phyloP scores from a whole-genome alignment of 2,329 filamentous ascomycete genomes.

The Aspergillus clavatus region DNA sequence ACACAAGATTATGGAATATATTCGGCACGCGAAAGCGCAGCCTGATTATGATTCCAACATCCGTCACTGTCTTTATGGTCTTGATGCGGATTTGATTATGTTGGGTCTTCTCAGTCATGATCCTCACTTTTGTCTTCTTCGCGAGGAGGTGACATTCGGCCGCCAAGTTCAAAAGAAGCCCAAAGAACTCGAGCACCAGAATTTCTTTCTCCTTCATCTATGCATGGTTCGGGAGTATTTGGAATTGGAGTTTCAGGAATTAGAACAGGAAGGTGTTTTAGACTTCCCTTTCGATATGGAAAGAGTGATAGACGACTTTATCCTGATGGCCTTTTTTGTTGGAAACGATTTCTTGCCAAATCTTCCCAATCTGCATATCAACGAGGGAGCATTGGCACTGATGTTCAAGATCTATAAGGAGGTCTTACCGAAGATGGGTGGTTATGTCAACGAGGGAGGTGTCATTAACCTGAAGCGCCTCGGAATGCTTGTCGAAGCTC shows the following conservation, averaged over 20 bases:
- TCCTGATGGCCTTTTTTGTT: slow-evolving; percentile 98
- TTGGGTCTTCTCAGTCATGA: slow-evolving; percentile 94
- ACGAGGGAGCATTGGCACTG: slow-evolving; percentile 90
- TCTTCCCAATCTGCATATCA: slow-evolving; percentile 92
- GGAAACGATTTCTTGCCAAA: slow-evolving; percentile 99
- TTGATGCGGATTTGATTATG: slow-evolving; percentile 99
- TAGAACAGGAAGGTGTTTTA: slow-evolving; percentile 68
- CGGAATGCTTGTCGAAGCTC: slow-evolving; percentile 70
- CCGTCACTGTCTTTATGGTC: slow-evolving; percentile 92
- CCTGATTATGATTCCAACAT: slow-evolving; percentile 88
- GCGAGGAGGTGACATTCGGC: slow-evolving; percentile 97
- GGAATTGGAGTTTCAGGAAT: slow-evolving; percentile 92
- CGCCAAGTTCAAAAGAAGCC: slow-evolving; percentile 81
- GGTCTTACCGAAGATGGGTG: slow-evolving; percentile 77
- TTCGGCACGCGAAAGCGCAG: slow-evolving; percentile 93
- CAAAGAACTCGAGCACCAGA: slow-evolving; percentile 96
- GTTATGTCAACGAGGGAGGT: slow-evolving; percentile 94
- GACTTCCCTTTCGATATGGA: slow-evolving; percentile 87
- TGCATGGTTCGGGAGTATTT: slow-evolving; percentile 97
- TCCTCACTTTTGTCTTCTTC: slow-evolving; percentile 92
- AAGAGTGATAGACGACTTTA: slow-evolving; percentile 96
- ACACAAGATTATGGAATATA: slow-evolving; percentile 99
- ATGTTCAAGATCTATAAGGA: slow-evolving; percentile 98
- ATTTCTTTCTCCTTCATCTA: slow-evolving; percentile 95
- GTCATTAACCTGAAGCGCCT: slow-evolving; percentile 83